Conservation (phyloP, 495 filamentous ascomycete genomes). For the Aspergillus mulundensis region DNA sequence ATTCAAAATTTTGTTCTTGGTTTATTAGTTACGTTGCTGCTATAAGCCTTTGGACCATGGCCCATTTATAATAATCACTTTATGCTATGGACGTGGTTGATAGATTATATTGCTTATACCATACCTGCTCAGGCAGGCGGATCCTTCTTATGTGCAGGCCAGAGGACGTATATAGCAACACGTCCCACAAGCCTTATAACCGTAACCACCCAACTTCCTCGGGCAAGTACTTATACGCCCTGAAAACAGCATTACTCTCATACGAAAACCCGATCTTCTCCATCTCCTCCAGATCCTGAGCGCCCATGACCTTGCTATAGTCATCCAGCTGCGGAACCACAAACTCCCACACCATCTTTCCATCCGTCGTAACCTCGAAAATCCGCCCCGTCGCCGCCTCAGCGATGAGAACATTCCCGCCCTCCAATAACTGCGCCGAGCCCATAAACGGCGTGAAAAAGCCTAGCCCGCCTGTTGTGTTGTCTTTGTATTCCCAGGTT, state of each 20-base stretch:
- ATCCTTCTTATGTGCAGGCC: too few species aligned
- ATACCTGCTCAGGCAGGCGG: too few species aligned
- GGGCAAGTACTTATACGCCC: constrained; percentile 33
- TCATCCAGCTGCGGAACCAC: constrained; percentile 29
- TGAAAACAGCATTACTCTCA: constrained; percentile 34
- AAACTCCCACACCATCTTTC: constrained; percentile 33
- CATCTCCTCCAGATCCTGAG: constrained; percentile 17
- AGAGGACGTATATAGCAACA: too few species aligned
- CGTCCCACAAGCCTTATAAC: too few species aligned
- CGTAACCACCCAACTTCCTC: constrained; percentile 29
- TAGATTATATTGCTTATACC: too few species aligned
- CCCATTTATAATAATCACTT: too few species aligned
- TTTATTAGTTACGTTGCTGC: too few species aligned
- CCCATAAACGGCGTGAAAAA: constrained; percentile 52
- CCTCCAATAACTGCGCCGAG: constrained; percentile 35
- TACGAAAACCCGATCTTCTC: constrained; percentile 26
- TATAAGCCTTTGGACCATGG: too few species aligned
- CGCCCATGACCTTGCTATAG: constrained; percentile 18
- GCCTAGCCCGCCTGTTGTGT: constrained; percentile 32
- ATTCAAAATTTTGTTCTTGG: too few species aligned
- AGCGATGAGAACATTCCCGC: constrained; percentile 41
- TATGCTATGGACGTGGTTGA: too few species aligned
- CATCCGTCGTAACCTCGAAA: constrained; percentile 32
- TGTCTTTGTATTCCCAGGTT: constrained; percentile 44
- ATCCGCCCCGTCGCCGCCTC: constrained; percentile 36